Base-by-base conservation (phyloP, 1,284 basidiomycete genomes). In the Cronartium quercuum region DNA sequence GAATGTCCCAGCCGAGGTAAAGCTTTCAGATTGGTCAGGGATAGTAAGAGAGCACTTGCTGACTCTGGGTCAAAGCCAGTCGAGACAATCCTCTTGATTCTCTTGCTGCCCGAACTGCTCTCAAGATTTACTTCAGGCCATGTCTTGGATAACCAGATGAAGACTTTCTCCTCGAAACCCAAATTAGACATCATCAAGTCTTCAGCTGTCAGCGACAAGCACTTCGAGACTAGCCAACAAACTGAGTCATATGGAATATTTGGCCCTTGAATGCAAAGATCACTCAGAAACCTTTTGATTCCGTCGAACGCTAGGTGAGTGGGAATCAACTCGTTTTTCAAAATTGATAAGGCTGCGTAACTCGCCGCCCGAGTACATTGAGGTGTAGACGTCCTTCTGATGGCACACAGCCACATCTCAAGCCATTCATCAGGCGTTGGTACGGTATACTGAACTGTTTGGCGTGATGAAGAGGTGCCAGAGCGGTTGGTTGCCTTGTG, bases 191-290 rank as follows among this genome's bases (percentile, higher is more conserved):
- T 89, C 86, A 60, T 90, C 88, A 79, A 96, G 92, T 78, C 89
- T 87, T 73, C 86, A 88, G 0, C 91, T 88, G 18, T 90, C 82
- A 29, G 83, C 84, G 40, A 95, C 83, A 74, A 87, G 88, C 29
- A 86, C 83, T 15, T 86, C 83, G 60, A 97, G 84, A 80, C 97
- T 90, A 64, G 85, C 83, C 60, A 24, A 83, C 92, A 94, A 34
- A 94, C 90, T 0, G 93, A 88, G 79, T 98, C 94, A 78, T 86
- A 89, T 0, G 92, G 90, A 77, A 87, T 88, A 1, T 88, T 83
- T 1, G 94, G 93, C 0, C 92, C 92, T 82, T 95, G 92, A 15
- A 94, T 86, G 78, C 92, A 89, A 71, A 97, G 83, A 77, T 92
- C 90, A 77, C 88, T 88, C 1, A 88, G 85, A 63, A 96, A 83